Evolutionary conservation across 768 basidiomycete genomes (phyloP).

Genomic region (Tylopilus rubrobrunneus): DNA sequence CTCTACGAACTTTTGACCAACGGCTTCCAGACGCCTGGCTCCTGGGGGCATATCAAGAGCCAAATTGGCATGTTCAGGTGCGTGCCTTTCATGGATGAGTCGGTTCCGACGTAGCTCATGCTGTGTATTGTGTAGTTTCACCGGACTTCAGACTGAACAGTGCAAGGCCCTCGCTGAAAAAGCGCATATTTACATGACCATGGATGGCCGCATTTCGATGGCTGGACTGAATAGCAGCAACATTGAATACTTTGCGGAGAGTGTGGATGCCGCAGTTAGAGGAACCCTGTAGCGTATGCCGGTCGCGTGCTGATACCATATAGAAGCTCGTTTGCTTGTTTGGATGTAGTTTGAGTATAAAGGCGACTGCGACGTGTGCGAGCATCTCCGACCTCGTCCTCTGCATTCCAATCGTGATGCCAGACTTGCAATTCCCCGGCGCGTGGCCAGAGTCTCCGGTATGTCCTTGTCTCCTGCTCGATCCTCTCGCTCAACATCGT

Average conservation of each 20-base stretch:
- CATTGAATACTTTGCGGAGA: constrained; percentile 87
- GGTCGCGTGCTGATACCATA: constrained; percentile 17
- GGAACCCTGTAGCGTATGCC: constrained; percentile 53
- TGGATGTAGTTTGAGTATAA: constrained; percentile 15
- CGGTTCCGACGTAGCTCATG: background rate
- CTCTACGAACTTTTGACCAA: constrained; percentile 75
- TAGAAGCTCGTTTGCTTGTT: constrained; percentile 20
- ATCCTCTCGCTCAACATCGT: background rate
- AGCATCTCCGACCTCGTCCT: background rate
- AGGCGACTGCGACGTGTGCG: constrained; percentile 12
- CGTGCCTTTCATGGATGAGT: constrained; percentile 15
- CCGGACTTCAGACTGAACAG: constrained; percentile 75
- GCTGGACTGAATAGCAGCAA: constrained; percentile 82
- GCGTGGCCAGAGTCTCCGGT: constrained; percentile 25
- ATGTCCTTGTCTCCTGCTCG: constrained; percentile 5
- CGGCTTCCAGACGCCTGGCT: constrained; percentile 84
- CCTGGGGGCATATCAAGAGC: constrained; percentile 92
- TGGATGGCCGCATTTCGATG: constrained; percentile 92
- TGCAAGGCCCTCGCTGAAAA: constrained; percentile 81
- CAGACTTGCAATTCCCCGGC: constrained; percentile 18
- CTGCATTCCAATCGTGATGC: constrained; percentile 21
- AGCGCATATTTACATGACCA: constrained; percentile 93
- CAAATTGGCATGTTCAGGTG: constrained; percentile 99
- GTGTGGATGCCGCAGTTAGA: constrained; percentile 78
- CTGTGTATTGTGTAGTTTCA: constrained; percentile 54